These are phyloP conservation scores for Quercus aquifolioides DNA, from an alignment of 306 rosid species.

Conservation along the genomic window DNA sequence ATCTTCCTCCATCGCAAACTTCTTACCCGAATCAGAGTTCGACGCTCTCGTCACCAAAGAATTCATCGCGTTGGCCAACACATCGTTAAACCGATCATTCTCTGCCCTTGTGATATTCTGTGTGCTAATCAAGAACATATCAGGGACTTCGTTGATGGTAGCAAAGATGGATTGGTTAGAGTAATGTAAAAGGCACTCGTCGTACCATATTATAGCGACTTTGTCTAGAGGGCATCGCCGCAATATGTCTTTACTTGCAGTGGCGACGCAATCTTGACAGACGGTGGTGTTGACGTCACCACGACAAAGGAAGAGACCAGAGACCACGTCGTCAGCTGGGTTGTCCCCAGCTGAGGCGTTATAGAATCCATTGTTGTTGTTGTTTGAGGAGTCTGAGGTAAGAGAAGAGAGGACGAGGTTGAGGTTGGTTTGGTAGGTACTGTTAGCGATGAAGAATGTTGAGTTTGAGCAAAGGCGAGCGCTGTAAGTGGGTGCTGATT, in stretches of 20 bases:
- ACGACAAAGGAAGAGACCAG: constrained; percentile 25
- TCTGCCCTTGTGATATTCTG: not conserved
- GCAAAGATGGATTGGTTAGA: not conserved
- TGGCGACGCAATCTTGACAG: constrained; percentile 15
- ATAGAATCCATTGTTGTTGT: not conserved
- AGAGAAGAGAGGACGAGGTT: constrained; percentile 2
- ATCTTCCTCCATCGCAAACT: constrained; percentile 34
- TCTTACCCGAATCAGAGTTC: constrained; percentile 16
- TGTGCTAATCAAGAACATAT: fast-evolving
- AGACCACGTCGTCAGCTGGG: not conserved
- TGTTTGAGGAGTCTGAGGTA: not conserved
- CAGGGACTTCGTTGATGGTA: not conserved
- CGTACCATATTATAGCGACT: constrained; percentile 27
- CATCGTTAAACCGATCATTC: constrained; percentile 15
- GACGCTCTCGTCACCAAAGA: not conserved
- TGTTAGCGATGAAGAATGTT: not conserved
- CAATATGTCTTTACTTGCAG: not conserved
- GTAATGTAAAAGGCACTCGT: constrained; percentile 26
- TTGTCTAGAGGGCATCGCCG: constrained; percentile 3
- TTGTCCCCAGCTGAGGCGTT: not conserved
- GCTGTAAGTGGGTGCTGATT: not conserved
- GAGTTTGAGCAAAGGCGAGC: not conserved
- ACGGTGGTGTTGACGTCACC: constrained; percentile 13
- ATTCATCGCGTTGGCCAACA: constrained; percentile 29
- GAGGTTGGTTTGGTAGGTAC: not conserved